phyloP scores from a whole-genome alignment of 2,329 filamentous ascomycete species.

The Epichloe uncinata region DNA sequence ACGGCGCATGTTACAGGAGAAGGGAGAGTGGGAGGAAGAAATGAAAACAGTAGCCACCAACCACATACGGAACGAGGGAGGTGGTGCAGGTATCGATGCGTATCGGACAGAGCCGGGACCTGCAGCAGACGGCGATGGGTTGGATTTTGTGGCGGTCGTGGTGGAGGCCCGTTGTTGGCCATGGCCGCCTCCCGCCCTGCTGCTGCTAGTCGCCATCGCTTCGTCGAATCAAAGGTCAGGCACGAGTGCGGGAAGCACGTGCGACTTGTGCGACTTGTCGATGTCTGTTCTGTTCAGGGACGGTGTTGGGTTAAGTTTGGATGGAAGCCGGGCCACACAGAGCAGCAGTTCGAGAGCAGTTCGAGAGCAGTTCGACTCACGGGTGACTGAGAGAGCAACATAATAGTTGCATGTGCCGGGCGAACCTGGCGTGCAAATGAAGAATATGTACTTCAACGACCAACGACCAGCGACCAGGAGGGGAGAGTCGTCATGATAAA shows the following conservation, averaged over 20 bases:
- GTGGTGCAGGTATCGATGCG: conserved; percentile 24
- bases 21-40: not conserved
- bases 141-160: not conserved
- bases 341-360: no score
- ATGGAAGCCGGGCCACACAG: not conserved
- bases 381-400: not conserved
- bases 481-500: no score
- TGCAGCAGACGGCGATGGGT: conserved; percentile 1
- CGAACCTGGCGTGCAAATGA: no score
- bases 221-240: not conserved
- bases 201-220: not conserved
- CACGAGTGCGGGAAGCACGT: no score
- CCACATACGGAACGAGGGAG: conserved; percentile 39
- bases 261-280: no score
- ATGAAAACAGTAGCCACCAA: conserved; percentile 1
- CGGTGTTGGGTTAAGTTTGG: no score
- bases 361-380: not conserved
- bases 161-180: not conserved
- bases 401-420: not conserved
- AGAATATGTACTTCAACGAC: no score
- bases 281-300: not conserved
- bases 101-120: conserved; percentile 2
- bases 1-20: no score
- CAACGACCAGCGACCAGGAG: no score
- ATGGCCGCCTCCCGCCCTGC: not conserved